Conservation (phyloP, 1,284 basidiomycete species). For the Microbotryum saponariae region DNA sequence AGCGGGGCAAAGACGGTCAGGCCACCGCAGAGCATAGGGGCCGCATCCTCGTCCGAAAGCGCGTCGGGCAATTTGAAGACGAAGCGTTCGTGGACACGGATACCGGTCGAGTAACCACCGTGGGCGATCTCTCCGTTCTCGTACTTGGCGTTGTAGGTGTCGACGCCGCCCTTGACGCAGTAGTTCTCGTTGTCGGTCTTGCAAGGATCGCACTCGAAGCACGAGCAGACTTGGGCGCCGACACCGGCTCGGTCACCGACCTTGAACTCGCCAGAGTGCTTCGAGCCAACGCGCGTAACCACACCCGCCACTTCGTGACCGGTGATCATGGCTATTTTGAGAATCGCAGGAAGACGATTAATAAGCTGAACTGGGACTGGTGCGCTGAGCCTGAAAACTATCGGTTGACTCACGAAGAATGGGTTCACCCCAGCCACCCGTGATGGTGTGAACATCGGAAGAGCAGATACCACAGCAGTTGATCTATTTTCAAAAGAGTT, state of each 20-base stretch:
- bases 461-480: slow-evolving; percentile 13
- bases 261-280: slow-evolving; percentile 40
- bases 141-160: slow-evolving; percentile 38
- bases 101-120: slow-evolving; percentile 59
- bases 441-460: slow-evolving; percentile 18
- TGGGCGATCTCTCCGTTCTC: slow-evolving; percentile 47
- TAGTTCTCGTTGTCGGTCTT: slow-evolving; percentile 43
- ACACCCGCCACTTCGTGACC: slow-evolving; percentile 47
- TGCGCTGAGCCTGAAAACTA: background rate
- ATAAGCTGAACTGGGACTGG: background rate
- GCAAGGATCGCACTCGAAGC: slow-evolving; percentile 44
- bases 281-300: slow-evolving; percentile 44
- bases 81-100: slow-evolving; percentile 59
- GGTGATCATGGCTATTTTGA: background rate
- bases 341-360: too few species aligned
- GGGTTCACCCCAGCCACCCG: slow-evolving; percentile 20
- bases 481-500: background rate
- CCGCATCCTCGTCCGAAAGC: slow-evolving; percentile 50
- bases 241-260: slow-evolving; percentile 48
- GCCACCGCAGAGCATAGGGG: slow-evolving; percentile 43
- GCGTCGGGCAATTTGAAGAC: slow-evolving; percentile 61
- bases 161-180: slow-evolving; percentile 40
- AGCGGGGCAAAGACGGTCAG: slow-evolving; percentile 47
- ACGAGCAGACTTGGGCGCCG: slow-evolving; percentile 45
- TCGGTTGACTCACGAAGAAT: background rate